Percentiles rank a stretch among this genome's conserved stretches.
These are phyloP conservation scores for Colletotrichum ledebouriae DNA, from an alignment of 2,329 filamentous ascomycete genomes.

Conservation along the genomic window DNA sequence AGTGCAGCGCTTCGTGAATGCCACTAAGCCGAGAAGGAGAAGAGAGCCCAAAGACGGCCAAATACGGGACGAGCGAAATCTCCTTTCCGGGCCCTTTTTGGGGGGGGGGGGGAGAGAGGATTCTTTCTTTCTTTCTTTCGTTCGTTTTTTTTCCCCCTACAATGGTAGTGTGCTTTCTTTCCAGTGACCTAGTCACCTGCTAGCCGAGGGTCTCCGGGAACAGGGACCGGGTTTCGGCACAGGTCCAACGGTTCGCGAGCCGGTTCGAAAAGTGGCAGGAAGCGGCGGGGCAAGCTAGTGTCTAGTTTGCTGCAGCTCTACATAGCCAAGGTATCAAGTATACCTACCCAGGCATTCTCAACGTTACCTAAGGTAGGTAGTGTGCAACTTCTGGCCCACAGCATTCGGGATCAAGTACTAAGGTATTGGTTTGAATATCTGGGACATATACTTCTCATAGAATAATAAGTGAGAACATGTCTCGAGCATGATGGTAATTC, in stretches of 20 bases:
- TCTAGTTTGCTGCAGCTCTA: constrained; percentile 28
- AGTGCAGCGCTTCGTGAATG: too few relatives aligned
- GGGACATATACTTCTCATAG: too few relatives aligned
- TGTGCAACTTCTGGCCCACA: too few relatives aligned
- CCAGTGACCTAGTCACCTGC: constrained; percentile 5
- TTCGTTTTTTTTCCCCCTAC: constrained; percentile 1
- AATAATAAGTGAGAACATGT: too few relatives aligned
- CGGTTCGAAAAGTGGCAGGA: constrained; percentile 41
- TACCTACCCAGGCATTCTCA: too few relatives aligned
- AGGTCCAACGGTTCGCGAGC: constrained; percentile 38
- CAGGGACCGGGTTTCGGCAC: constrained; percentile 18
- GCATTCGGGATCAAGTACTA: too few relatives aligned
- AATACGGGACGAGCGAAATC: constrained; percentile 26
- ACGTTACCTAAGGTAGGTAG: too few relatives aligned
- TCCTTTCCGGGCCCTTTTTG: constrained; percentile 1
- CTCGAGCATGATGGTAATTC: too few relatives aligned
- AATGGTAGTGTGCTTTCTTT: not conserved
- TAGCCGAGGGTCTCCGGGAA: constrained; percentile 5
- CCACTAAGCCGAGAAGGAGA: not conserved
- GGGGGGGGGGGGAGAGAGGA: too few relatives aligned
- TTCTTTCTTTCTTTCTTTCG: not conserved
- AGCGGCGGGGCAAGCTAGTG: constrained; percentile 26
- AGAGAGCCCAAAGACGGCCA: too few relatives aligned
- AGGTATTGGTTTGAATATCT: too few relatives aligned
- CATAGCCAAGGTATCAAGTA: not conserved